phyloP scores from a whole-genome alignment of 2,329 filamentous ascomycete genomes.

The Paecilomyces dactylethromorphus region DNA sequence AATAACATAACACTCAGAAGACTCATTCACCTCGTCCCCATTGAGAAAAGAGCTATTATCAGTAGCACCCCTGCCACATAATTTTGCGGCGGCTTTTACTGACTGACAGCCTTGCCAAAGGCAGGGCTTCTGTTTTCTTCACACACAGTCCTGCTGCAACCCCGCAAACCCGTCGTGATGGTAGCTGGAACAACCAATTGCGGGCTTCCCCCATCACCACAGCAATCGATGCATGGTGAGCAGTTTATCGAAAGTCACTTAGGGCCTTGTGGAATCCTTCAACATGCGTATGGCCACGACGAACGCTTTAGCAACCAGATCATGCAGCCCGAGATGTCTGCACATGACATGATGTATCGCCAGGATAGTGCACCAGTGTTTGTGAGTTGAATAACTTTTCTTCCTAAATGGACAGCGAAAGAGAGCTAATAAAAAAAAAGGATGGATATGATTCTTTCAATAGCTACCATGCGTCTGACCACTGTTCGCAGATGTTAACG shows the following conservation, averaged over 20 bases:
- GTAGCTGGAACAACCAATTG: conserved; percentile 10
- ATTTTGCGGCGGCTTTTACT: background rate
- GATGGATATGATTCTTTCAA: conserved; percentile 14
- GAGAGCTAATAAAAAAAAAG: background rate
- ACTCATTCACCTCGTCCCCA: background rate
- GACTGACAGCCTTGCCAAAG: background rate
- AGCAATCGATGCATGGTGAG: conserved; percentile 20
- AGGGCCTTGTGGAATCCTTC: conserved; percentile 10
- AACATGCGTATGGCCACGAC: conserved; percentile 5
- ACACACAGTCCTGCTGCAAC: background rate
- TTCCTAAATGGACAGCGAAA: background rate
- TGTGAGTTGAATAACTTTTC: conserved; percentile 10
- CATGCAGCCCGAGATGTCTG: conserved; percentile 1
- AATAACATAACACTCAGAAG: background rate
- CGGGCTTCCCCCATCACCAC: conserved; percentile 21
- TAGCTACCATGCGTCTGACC: conserved; percentile 7
- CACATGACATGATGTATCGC: conserved; percentile 5
- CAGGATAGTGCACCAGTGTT: conserved; percentile 8
- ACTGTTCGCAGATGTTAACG: conserved; percentile 11
- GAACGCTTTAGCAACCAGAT: conserved; percentile 4
- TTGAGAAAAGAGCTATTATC: background rate
- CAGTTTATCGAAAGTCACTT: conserved; percentile 9
- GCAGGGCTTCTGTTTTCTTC: background rate
- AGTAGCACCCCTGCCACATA: background rate
- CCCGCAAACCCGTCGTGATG: background rate